Base-by-base conservation (phyloP, 2,329 filamentous ascomycete species). In the Elsinoe ampelina region DNA sequence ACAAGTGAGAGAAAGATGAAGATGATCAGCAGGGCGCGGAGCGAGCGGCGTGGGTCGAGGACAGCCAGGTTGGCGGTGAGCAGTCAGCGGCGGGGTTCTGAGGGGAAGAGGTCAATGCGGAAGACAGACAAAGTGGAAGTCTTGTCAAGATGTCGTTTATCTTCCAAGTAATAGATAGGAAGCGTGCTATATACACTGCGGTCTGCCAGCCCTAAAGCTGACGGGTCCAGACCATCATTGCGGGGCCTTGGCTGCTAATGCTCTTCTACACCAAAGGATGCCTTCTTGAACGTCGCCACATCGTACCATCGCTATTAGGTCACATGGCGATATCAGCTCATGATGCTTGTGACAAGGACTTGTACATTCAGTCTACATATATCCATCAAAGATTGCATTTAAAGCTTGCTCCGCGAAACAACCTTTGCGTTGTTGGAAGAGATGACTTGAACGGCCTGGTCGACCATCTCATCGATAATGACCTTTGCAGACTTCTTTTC, bases 401-500 rank as follows among this genome's bases (percentile, higher is more conserved):
- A 71, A 58, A 71, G 62, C 63, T 68, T 70, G 61, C 66, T 69
- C 67, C 67, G 69, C 50, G 62, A 60, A 22, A 66, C 63, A 47
- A 71, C 58, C 8, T 58, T 57, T 7, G 61, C 61, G 51, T 62
- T 65, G 54, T 63, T 66, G 56, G 62, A 62, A 41, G 54, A 48
- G 45, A 71, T 67, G 20, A 60, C 61, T 26, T 67, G 59, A 2
- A 68, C 68, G 1, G 91, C 93, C 68, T 95, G 91, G 54, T 76
- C 73, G 61, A 98, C 87, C 65, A 98, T 86, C 77, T 98, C 93
- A 68, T 98, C 93, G 38, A 98, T 86, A 60, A 98, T 92, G 15
- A 73, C 87, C 81, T 91, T 95, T 60, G 93, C 93, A 38, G 80
- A 77, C 83, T 95, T 95, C 79, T 85, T 87, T 76, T 97, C 90